Evolutionary conservation across 192 early-diverging fungal genomes (phyloP).

Genomic region (Geranomyces michiganensis): DNA sequence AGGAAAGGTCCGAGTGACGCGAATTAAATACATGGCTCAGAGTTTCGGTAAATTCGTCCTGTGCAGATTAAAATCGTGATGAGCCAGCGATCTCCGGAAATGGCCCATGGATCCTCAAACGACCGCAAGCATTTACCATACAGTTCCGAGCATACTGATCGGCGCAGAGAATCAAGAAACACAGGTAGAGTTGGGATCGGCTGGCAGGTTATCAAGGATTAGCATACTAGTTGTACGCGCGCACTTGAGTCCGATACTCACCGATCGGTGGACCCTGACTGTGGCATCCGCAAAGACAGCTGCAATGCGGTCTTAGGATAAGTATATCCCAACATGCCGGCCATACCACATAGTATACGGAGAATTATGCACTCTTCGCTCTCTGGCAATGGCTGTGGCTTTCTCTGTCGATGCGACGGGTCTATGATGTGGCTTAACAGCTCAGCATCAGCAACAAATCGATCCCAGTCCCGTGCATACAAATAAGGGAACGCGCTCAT

Average conservation of each 20-base stretch:
- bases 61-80: background rate
- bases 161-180: constrained; percentile 7
- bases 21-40: constrained; percentile 10
- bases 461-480: no score
- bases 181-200: background rate
- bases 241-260: background rate
- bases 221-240: no score
- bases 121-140: background rate
- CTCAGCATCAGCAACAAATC: constrained; percentile 3
- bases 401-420: background rate
- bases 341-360: constrained; percentile 7
- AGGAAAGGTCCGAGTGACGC: background rate
- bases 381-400: background rate
- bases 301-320: background rate
- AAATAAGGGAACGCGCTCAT: background rate
- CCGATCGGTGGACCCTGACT: background rate
- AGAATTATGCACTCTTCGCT: constrained; percentile 9
- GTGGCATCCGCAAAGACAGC: background rate
- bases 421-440: background rate
- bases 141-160: background rate
- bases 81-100: no score
- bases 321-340: background rate
- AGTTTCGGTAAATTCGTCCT: constrained; percentile 1
- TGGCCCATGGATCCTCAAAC: no score
- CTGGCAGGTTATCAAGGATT: background rate